Conservation (phyloP, 768 basidiomycete genomes). For the Lactarius deliciosus region DNA sequence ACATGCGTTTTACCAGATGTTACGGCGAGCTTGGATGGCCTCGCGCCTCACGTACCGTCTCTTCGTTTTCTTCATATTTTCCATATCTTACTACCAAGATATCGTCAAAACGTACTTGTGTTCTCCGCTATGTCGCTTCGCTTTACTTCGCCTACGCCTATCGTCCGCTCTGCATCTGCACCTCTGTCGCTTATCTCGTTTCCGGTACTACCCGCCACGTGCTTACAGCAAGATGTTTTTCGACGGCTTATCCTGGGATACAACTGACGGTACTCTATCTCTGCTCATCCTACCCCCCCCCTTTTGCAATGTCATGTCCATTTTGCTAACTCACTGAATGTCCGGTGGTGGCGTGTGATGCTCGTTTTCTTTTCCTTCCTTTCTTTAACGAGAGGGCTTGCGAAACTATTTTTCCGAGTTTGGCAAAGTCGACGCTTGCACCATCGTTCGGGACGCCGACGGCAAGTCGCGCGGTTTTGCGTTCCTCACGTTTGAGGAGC, state of each 20-base stretch:
- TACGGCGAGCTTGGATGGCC: slow-evolving; percentile 22
- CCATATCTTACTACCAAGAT: slow-evolving; percentile 28
- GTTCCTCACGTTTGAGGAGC: slow-evolving; percentile 95
- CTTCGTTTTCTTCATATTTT: not conserved
- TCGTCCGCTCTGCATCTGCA: slow-evolving; percentile 27
- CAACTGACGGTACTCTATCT: slow-evolving; percentile 83
- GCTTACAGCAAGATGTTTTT: slow-evolving; percentile 97
- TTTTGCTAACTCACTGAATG: slow-evolving; percentile 45
- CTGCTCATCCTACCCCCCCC: slow-evolving; percentile 35
- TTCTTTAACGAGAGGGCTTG: slow-evolving; percentile 58
- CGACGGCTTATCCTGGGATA: slow-evolving; percentile 99
- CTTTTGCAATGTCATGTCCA: slow-evolving; percentile 33
- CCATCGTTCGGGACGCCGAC: slow-evolving; percentile 96
- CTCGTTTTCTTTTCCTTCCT: too few relatives aligned
- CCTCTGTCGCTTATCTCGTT: slow-evolving; percentile 26
- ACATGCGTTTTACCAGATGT: slow-evolving; percentile 28
- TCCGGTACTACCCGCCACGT: slow-evolving; percentile 26
- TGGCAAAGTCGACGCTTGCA: slow-evolving; percentile 95
- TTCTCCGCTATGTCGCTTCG: slow-evolving; percentile 29
- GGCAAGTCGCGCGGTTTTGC: slow-evolving; percentile 97
- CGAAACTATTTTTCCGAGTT: slow-evolving; percentile 93
- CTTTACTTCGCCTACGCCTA: slow-evolving; percentile 24
- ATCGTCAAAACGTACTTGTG: slow-evolving; percentile 26
- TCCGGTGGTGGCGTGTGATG: slow-evolving; percentile 34
- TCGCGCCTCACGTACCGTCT: slow-evolving; percentile 12